A percentile compares a stretch with the other conserved stretches of the same genome.
Conservation (phyloP, 306 rosid genomes). For the Spatholobus suberectus region DNA sequence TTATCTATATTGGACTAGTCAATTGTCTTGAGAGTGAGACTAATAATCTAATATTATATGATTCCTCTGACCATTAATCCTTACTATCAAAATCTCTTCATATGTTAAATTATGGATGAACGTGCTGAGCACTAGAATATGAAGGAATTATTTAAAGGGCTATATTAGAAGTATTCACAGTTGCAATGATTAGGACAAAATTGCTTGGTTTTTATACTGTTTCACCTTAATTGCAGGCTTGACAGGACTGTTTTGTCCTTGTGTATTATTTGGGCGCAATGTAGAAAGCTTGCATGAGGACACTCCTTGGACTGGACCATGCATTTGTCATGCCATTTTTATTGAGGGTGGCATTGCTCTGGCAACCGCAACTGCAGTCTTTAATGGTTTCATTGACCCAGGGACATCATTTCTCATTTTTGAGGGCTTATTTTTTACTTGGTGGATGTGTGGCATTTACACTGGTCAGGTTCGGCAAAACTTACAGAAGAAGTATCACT, state of each 20-base stretch:
- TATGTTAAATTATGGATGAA: constrained; percentile 15
- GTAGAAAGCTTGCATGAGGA: constrained; percentile 63
- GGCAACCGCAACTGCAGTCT: constrained; percentile 59
- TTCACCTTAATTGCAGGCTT: constrained; percentile 52
- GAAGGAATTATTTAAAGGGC: constrained; percentile 1
- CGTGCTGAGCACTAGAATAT: neutral
- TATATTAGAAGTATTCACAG: neutral
- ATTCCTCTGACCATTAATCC: constrained; percentile 29
- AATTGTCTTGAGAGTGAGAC: neutral
- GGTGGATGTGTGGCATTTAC: constrained; percentile 91
- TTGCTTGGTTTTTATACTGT: neutral
- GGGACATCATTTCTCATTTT: constrained; percentile 67
- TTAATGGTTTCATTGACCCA: constrained; percentile 67
- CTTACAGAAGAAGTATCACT: constrained; percentile 78
- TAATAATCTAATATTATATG: neutral
- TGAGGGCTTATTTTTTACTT: constrained; percentile 67
- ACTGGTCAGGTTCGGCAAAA: constrained; percentile 73
- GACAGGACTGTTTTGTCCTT: constrained; percentile 79
- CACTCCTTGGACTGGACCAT: constrained; percentile 67
- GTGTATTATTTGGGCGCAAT: constrained; percentile 75
- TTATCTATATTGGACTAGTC: constrained; percentile 7
- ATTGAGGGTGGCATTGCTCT: constrained; percentile 70
- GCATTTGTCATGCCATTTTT: constrained; percentile 72
- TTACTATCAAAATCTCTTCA: neutral
- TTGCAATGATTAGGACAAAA: constrained; percentile 35